Percentiles rank a stretch among this genome's conserved stretches.
Conservation (phyloP, 225 moss, liverwort and hornwort species). For the Physcomitrellopsis africana region DNA sequence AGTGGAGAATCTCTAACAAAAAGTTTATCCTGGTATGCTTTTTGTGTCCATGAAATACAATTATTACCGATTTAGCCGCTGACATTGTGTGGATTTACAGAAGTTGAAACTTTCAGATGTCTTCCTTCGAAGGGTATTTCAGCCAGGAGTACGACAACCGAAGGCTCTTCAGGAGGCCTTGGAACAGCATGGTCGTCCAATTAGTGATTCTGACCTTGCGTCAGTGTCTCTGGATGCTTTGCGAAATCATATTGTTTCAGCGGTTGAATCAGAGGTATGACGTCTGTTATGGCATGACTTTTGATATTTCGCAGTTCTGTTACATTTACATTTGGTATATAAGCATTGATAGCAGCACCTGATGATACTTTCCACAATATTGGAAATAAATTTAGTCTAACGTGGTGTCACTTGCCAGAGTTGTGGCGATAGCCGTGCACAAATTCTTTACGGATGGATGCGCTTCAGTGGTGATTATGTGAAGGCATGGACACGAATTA, state of each 20-base stretch:
- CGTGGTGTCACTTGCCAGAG: conserved; percentile 43
- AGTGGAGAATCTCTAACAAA: background rate
- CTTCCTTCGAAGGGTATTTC: conserved; percentile 84
- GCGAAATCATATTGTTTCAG: conserved; percentile 70
- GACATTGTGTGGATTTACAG: conserved; percentile 49
- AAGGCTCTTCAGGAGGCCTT: conserved; percentile 78
- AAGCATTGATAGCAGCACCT: background rate
- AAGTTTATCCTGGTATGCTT: conserved; percentile 18
- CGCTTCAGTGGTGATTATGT: conserved; percentile 70
- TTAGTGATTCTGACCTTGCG: conserved; percentile 78
- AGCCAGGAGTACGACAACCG: conserved; percentile 83
- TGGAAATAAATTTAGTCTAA: conserved; percentile 19
- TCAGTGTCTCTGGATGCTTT: conserved; percentile 85
- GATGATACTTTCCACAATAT: conserved; percentile 12
- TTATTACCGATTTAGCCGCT: conserved; percentile 14
- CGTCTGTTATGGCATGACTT: conserved; percentile 1
- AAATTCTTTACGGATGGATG: conserved; percentile 82
- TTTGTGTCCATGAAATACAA: conserved; percentile 3
- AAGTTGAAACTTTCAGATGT: conserved; percentile 66
- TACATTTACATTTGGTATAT: conserved; percentile 8
- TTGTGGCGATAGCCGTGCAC: conserved; percentile 62
- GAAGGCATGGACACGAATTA: conserved; percentile 68
- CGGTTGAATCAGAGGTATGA: conserved; percentile 71
- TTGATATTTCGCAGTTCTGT: background rate
- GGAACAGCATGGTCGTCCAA: conserved; percentile 57